These are phyloP conservation scores for Blastocystis hominis DNA, from an alignment of 352 stramenopile genomes.

Conservation along the genomic window DNA sequence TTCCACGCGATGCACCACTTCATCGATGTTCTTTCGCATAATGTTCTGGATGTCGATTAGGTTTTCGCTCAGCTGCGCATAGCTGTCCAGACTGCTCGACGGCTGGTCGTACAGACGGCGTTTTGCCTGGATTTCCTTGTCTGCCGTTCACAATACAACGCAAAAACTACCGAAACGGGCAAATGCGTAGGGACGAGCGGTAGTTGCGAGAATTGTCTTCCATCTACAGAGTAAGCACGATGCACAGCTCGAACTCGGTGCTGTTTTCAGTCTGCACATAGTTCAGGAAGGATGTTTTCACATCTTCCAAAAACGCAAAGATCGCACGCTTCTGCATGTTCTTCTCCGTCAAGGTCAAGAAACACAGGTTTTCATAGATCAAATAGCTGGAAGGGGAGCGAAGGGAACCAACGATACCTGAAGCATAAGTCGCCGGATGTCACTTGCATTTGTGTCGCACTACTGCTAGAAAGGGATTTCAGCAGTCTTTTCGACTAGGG, in stretches of 20 bases:
- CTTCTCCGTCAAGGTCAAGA: slow-evolving; percentile 54
- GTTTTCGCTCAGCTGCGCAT: slow-evolving; percentile 45
- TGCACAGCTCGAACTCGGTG: background rate
- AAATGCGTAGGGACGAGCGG: slow-evolving; percentile 19
- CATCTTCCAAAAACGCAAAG: slow-evolving; percentile 42
- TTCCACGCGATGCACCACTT: slow-evolving; percentile 48
- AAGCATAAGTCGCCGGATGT: slow-evolving; percentile 39
- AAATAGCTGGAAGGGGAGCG: slow-evolving; percentile 2
- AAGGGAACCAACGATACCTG: background rate
- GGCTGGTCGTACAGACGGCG: slow-evolving; percentile 30
- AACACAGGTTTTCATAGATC: slow-evolving; percentile 56
- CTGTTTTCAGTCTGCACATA: slow-evolving; percentile 48
- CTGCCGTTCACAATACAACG: background rate
- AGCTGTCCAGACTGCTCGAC: background rate
- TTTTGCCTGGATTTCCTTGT: slow-evolving; percentile 44
- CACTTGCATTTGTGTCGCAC: slow-evolving; percentile 35
- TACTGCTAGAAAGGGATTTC: slow-evolving; percentile 43
- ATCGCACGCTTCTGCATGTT: slow-evolving; percentile 23
- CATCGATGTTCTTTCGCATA: slow-evolving; percentile 57
- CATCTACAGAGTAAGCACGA: background rate
- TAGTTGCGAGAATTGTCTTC: slow-evolving; percentile 46
- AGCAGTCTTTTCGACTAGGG: slow-evolving; percentile 39
- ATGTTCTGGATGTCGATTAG: slow-evolving; percentile 59
- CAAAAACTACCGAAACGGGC: background rate
- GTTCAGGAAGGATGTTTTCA: slow-evolving; percentile 39